Conservation (phyloP, 306 rosid species). For the Cucumis melo region DNA sequence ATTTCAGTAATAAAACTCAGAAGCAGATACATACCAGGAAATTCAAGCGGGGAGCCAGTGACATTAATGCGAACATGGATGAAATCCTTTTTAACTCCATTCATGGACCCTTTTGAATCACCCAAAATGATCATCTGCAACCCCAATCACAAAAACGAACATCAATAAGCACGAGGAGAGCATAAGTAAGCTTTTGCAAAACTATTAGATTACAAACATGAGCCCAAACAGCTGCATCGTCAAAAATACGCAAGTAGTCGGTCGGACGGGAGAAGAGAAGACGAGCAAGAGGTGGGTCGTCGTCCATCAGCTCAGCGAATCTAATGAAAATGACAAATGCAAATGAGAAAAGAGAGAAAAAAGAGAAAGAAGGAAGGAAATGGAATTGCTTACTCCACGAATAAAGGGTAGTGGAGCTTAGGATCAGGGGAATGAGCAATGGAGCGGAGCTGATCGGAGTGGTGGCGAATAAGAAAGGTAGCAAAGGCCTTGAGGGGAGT, state of each 20-base stretch:
- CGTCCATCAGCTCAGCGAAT: constrained; percentile 62
- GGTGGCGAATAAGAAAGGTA: constrained; percentile 34
- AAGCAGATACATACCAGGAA: constrained; percentile 36
- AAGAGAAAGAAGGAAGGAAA: neutral
- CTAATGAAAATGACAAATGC: constrained; percentile 10
- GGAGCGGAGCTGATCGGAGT: constrained; percentile 44
- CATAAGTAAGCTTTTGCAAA: neutral
- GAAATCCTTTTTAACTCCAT: constrained; percentile 34
- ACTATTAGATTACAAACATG: constrained; percentile 26
- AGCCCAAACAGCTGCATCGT: constrained; percentile 72
- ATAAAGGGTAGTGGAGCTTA: constrained; percentile 61
- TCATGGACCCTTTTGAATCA: constrained; percentile 29
- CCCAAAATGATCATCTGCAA: constrained; percentile 36
- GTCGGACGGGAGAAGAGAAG: constrained; percentile 52
- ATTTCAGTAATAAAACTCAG: neutral
- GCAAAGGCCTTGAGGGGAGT: constrained; percentile 28
- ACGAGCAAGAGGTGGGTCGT: constrained; percentile 42
- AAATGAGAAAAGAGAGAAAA: neutral
- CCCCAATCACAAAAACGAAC: constrained; percentile 9
- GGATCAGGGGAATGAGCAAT: constrained; percentile 48
- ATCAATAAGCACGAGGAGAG: neutral
- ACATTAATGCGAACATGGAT: constrained; percentile 65
- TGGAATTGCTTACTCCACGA: constrained; percentile 30
- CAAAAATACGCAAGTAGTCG: constrained; percentile 43
- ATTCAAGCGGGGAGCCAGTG: constrained; percentile 70